Evolutionary conservation across 2,329 filamentous ascomycete species (phyloP).

Genomic region (Colletotrichum melonis): DNA sequence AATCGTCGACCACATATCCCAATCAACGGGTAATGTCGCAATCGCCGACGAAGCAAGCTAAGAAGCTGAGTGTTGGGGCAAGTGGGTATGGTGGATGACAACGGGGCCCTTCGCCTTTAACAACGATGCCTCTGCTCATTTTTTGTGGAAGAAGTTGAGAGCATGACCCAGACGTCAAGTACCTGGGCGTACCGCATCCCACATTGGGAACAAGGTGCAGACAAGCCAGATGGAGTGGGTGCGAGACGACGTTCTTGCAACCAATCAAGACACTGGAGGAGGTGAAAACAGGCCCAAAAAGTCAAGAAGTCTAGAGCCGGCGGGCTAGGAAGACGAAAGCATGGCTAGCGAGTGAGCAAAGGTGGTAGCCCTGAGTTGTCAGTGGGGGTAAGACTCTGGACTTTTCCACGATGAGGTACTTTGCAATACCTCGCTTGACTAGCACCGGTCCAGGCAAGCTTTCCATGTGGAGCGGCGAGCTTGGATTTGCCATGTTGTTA

Average conservation of each 20-base stretch:
- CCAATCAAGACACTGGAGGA: constrained; percentile 20
- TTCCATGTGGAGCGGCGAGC: constrained; percentile 25
- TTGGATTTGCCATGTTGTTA: constrained; percentile 14
- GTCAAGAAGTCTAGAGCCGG: constrained; percentile 28
- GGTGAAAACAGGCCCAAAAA: constrained; percentile 26
- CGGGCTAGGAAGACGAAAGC: constrained; percentile 14
- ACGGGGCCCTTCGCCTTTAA: constrained; percentile 27
- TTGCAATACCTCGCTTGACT: constrained; percentile 21
- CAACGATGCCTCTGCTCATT: constrained; percentile 22
- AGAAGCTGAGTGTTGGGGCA: constrained; percentile 27
- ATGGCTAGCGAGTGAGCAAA: constrained; percentile 17
- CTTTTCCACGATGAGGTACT: constrained; percentile 12
- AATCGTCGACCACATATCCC: not conserved
- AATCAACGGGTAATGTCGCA: constrained; percentile 32
- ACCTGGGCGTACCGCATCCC: constrained; percentile 27
- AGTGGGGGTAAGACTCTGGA: constrained; percentile 23
- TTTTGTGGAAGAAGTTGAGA: constrained; percentile 27
- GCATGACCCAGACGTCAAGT: constrained; percentile 30
- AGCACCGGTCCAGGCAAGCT: constrained; percentile 24
- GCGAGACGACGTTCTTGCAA: not conserved
- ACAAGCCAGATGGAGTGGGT: constrained; percentile 22
- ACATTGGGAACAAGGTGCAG: constrained; percentile 34
- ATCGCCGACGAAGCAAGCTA: constrained; percentile 25
- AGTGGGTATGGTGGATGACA: constrained; percentile 31
- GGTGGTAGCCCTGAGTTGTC: constrained; percentile 20